Evolutionary conservation across 169 alveolate genomes (phyloP).

Genomic region (Plasmodium knowlesi): DNA sequence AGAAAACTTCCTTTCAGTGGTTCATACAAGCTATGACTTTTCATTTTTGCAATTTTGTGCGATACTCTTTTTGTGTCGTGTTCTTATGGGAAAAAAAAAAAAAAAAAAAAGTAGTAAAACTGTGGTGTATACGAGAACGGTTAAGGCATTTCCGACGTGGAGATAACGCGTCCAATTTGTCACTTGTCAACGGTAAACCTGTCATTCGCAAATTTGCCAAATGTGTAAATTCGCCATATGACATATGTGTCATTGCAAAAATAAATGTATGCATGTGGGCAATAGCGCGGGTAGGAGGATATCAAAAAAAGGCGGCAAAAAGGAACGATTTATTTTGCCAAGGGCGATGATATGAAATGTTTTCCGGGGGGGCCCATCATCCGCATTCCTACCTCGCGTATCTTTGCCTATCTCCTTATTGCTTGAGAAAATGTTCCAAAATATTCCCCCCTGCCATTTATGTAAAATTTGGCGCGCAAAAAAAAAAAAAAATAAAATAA

Average conservation of each 20-base stretch:
- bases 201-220: not conserved
- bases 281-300: not conserved
- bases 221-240: not conserved
- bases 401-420: not conserved
- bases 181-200: not conserved
- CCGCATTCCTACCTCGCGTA: not conserved
- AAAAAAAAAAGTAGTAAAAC: not conserved
- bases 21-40: not conserved
- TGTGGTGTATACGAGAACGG: not conserved
- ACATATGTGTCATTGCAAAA: not conserved
- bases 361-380: not conserved
- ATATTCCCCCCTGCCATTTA: not conserved
- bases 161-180: not conserved
- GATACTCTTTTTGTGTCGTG: not conserved
- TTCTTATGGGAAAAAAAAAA: not conserved
- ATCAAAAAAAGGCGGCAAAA: not conserved
- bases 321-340: not conserved
- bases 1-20: not conserved
- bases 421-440: not conserved
- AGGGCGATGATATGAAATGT: not conserved
- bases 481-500: not conserved
- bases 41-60: not conserved
- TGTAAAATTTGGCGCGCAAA: not conserved
- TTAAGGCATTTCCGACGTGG: not conserved
- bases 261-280: not conserved